Conservation (phyloP, 495 filamentous ascomycete genomes). For the Neurospora intermedia region DNA sequence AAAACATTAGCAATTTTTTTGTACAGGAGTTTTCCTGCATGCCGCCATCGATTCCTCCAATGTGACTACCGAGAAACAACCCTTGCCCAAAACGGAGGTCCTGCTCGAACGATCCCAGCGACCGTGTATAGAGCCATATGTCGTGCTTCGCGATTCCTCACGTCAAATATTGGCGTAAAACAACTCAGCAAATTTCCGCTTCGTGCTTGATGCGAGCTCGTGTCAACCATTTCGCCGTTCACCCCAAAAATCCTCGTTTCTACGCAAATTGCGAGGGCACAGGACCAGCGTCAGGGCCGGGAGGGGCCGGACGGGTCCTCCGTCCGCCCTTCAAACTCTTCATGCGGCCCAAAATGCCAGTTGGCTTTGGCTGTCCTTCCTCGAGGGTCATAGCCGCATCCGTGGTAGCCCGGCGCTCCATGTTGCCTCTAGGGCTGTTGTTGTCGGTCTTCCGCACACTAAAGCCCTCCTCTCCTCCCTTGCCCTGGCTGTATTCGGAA, state of each 20-base stretch:
- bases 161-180: neutral
- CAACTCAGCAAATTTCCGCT: neutral
- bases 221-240: conserved; percentile 1
- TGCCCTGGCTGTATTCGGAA: conserved; percentile 51
- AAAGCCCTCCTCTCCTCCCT: conserved; percentile 32
- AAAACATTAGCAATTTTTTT: neutral
- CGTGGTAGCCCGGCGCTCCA: conserved; percentile 63
- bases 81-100: neutral
- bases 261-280: conserved; percentile 15
- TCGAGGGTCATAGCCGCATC: conserved; percentile 40
- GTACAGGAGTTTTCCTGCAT: neutral
- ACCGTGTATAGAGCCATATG: neutral
- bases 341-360: conserved; percentile 71
- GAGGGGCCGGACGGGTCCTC: conserved; percentile 24
- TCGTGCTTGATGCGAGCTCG: neutral
- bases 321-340: conserved; percentile 68
- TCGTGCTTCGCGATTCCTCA: neutral
- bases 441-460: conserved; percentile 30
- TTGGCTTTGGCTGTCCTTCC: conserved; percentile 32
- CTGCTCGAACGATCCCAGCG: neutral
- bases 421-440: conserved; percentile 44
- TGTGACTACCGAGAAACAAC: neutral
- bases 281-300: conserved; percentile 16
- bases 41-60: neutral
- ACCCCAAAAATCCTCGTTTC: neutral